Evolutionary conservation across 1,139 yeast genomes (phyloP).

Genomic region (Scheffersomyces segobiensis): DNA sequence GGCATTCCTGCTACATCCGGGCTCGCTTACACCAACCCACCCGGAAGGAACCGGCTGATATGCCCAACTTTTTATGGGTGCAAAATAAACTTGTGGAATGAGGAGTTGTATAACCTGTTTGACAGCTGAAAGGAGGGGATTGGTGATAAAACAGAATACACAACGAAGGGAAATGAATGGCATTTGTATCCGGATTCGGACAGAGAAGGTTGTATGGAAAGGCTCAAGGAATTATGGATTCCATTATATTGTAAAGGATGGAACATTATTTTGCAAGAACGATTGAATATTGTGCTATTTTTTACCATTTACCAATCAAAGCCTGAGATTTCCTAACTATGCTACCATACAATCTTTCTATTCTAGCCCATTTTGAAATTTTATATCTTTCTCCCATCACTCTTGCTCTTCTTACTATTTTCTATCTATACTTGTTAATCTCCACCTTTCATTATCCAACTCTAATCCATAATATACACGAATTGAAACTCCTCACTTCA

Average conservation of each 20-base stretch:
- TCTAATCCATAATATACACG: not conserved
- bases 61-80: not conserved
- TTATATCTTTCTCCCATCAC: no score
- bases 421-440: not conserved
- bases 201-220: not conserved
- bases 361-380: no score
- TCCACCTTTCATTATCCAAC: not conserved
- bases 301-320: no score
- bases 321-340: no score
- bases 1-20: not conserved
- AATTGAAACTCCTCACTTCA: not conserved
- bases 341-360: no score
- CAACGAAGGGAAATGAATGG: not conserved
- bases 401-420: not conserved
- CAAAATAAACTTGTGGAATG: not conserved
- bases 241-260: not conserved
- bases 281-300: no score
- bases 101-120: not conserved
- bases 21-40: not conserved
- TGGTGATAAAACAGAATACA: not conserved
- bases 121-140: not conserved
- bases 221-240: not conserved
- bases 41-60: not conserved
- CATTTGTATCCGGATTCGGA: not conserved
- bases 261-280: no score